A percentile compares a stretch with the other conserved stretches of the same genome.
Evolutionary conservation across 106 monocot species (phyloP).

Genomic region (Phalaenopsis equestris): DNA sequence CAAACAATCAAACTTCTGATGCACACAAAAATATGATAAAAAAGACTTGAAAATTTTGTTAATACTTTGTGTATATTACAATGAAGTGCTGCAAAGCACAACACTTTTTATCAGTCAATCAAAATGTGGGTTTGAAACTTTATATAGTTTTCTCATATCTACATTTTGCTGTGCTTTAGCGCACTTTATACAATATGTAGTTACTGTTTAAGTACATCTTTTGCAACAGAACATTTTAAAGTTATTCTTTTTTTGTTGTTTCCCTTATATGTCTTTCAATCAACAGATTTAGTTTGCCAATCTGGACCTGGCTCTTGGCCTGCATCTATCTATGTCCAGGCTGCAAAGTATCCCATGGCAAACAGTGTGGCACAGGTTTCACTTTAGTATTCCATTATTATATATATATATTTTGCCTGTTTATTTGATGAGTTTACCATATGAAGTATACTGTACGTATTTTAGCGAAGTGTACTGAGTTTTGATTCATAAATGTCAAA

Average conservation of each 20-base stretch:
- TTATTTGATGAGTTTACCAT: not conserved
- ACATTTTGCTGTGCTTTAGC: not conserved
- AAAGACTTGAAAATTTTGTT: not conserved
- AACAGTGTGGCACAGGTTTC: conserved; percentile 94
- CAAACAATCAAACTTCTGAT: not conserved
- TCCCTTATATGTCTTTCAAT: conserved; percentile 11
- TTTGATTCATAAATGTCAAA: not conserved
- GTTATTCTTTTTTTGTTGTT: not conserved
- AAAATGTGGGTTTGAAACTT: not conserved
- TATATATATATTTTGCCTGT: not conserved
- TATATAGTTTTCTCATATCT: not conserved
- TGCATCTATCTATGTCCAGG: conserved; percentile 64
- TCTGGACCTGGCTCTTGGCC: conserved; percentile 99
- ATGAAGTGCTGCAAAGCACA: not conserved
- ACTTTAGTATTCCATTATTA: conserved; percentile 4
- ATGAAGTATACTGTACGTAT: not conserved
- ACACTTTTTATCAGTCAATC: not conserved
- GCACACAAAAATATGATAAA: not conserved
- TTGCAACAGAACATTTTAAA: not conserved
- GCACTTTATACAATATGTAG: not conserved
- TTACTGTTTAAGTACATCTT: not conserved
- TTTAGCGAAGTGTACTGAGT: not conserved
- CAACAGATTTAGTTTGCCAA: conserved; percentile 87
- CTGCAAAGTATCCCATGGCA: conserved; percentile 93
- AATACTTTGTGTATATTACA: not conserved